Percentiles rank a stretch among this genome's conserved stretches.
Evolutionary conservation across 164 flowering plant species (phyloP).

Genomic region (Nelumbo lutea): DNA sequence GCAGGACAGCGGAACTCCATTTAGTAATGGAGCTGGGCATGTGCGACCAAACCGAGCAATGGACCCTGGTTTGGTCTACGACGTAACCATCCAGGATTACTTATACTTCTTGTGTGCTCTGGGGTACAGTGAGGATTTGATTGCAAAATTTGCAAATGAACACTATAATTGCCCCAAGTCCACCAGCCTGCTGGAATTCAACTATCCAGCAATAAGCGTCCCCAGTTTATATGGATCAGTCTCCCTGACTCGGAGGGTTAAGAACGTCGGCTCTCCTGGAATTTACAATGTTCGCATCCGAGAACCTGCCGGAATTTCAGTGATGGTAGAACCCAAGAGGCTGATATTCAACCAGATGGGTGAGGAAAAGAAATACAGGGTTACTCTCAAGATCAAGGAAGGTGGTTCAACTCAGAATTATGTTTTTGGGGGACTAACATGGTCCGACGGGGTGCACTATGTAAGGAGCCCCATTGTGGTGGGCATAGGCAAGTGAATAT

Average conservation of each 20-base stretch:
- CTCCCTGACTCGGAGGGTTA: conserved; percentile 18
- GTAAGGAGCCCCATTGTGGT: conserved; percentile 21
- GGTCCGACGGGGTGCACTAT: conserved; percentile 32
- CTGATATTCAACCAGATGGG: conserved; percentile 23
- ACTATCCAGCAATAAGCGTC: conserved; percentile 23
- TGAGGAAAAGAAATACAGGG: conserved; percentile 27
- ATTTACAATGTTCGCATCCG: conserved; percentile 10
- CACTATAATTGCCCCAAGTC: conserved; percentile 17
- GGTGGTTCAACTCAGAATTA: not conserved
- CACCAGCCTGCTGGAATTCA: conserved; percentile 14
- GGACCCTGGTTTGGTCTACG: conserved; percentile 67
- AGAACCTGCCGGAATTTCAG: conserved; percentile 7
- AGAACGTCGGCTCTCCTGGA: conserved; percentile 23
- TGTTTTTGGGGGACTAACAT: conserved; percentile 27
- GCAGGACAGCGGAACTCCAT: conserved; percentile 35
- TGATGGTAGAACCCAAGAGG: conserved; percentile 24
- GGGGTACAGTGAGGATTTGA: conserved; percentile 25
- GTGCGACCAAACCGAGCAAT: conserved; percentile 48
- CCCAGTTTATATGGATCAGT: conserved; percentile 6
- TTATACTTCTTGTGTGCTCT: conserved; percentile 22
- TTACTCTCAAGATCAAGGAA: conserved; percentile 13
- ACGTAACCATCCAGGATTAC: conserved; percentile 15
- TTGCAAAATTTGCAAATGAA: conserved; percentile 17
- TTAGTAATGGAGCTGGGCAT: conserved; percentile 60
- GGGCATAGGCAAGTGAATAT: not conserved